Conservation (phyloP, 495 filamentous ascomycete species). For the Entonaema liquescens region DNA sequence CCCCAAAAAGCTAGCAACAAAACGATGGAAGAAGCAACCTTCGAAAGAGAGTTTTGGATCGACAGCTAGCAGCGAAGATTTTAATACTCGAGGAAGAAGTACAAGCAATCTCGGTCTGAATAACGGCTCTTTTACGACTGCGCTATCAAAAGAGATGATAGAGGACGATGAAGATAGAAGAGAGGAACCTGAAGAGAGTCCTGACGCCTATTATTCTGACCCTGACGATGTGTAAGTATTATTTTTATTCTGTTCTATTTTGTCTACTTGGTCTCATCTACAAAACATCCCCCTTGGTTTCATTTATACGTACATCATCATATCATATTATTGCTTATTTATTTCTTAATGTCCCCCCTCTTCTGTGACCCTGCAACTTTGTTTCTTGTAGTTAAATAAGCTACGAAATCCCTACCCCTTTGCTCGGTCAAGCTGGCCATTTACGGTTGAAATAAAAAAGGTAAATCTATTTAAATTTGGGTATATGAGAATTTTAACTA, state of each 20-base stretch:
- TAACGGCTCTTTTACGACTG: constrained; percentile 40
- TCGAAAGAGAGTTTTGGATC: constrained; percentile 51
- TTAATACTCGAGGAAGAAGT: constrained; percentile 39
- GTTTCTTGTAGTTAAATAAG: constrained; percentile 11
- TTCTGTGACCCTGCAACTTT: not conserved
- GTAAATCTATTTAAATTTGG: not conserved
- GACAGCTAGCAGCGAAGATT: constrained; percentile 44
- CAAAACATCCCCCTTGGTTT: not conserved
- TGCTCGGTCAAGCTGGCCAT: constrained; percentile 7
- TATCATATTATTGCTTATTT: constrained; percentile 15
- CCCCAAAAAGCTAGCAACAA: constrained; percentile 54
- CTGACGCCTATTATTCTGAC: constrained; percentile 38
- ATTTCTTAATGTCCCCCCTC: not conserved
- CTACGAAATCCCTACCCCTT: constrained; percentile 6
- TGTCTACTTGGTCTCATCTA: not conserved
- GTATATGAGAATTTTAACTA: not conserved
- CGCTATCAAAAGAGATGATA: constrained; percentile 36
- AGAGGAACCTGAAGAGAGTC: constrained; percentile 21
- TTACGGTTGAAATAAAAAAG: not conserved
- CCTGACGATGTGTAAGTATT: constrained; percentile 43
- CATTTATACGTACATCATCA: constrained; percentile 5
- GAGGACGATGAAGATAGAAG: constrained; percentile 31
- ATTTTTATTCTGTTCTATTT: not conserved
- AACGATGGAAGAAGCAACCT: constrained; percentile 55
- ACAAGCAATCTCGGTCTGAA: constrained; percentile 40